Evolutionary conservation across 129 eudicot species (phyloP), one percentile per base, ranked within the genome.

Genomic region (Flaveria sonorensis): DNA sequence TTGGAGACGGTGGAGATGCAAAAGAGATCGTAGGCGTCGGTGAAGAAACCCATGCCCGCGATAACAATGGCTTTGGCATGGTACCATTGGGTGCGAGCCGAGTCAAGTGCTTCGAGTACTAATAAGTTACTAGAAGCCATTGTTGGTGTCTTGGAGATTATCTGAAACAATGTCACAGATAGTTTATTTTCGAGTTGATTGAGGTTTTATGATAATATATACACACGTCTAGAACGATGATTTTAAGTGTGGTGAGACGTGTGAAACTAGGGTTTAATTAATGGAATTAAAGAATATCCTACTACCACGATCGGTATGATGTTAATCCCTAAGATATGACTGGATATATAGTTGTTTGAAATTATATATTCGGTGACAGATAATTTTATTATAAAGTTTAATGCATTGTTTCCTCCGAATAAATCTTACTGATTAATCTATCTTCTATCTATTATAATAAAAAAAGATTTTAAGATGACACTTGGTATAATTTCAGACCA

Each of bases 31-130:
- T 87, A 85, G 0, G 92, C 92, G 8, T 87, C 92, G 1, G 92
- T 87, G 79, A 87, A 87, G 73, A 87, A 87, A 0, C 92, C 92
- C 88, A 84, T 84, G 1, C 92, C 92, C 4, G 87, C 88, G 2
- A 87, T 82, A 42, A 84, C 74, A 1, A 84, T 82, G 18, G 91
- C 87, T n/a, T 79, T 82, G 12, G 68, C 74, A 48, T 87, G 91
- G 77, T 84, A 87, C 91, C 88, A 84, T 72, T 84, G 91, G 0
- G 91, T 87, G n/a, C 75, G 70, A 13, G 91, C 91, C 0, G 73
- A 67, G 63, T 87, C 91, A 1, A 87, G 86, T 1, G 88, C 91
- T 26, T 72, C 77, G 24, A 84, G 88, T 23, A 84, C 81, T 0
- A 84, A 46, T 19, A 87, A 68, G 77, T 77, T 81, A 64, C 69